Conservation (phyloP, 192 early-diverging fungal species). For the Thamnidium elegans region DNA sequence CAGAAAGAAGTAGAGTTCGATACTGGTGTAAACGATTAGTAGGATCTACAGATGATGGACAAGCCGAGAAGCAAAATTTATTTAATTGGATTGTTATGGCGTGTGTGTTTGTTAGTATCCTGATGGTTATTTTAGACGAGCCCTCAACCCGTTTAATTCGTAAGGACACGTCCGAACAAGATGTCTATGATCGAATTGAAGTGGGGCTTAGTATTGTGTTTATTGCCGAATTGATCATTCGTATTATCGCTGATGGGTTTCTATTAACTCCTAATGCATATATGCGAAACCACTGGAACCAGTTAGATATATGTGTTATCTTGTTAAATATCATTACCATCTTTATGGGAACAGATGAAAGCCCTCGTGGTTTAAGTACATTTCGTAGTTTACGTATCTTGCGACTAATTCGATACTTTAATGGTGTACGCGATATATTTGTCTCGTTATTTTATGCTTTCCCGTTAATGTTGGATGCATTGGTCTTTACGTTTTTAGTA, state of each 20-base stretch:
- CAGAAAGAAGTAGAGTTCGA: conserved; percentile 44
- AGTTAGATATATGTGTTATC: conserved; percentile 51
- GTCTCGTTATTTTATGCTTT: conserved; percentile 38
- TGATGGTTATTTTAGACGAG: conserved; percentile 36
- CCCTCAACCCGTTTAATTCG: conserved; percentile 26
- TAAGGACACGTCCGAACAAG: conserved; percentile 14
- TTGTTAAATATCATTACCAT: conserved; percentile 41
- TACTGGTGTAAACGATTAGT: conserved; percentile 44
- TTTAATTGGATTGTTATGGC: conserved; percentile 51
- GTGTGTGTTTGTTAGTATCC: conserved; percentile 41
- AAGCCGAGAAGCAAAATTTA: conserved; percentile 34
- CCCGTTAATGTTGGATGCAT: conserved; percentile 52
- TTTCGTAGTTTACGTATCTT: conserved; percentile 47
- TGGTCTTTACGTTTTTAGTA: conserved; percentile 45
- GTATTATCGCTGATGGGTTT: conserved; percentile 56
- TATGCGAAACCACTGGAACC: conserved; percentile 50
- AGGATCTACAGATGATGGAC: conserved; percentile 26
- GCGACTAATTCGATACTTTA: conserved; percentile 34
- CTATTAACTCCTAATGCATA: conserved; percentile 50
- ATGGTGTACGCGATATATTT: conserved; percentile 31
- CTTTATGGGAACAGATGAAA: conserved; percentile 26
- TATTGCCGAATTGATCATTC: conserved; percentile 48
- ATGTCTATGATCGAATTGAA: conserved; percentile 35
- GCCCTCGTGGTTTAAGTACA: conserved; percentile 41
- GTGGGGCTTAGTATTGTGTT: conserved; percentile 42